A percentile compares a stretch with the other conserved stretches of the same genome.
phyloP scores from a whole-genome alignment of 176 grass and related monocot species.

The Saccharum officinarum region DNA sequence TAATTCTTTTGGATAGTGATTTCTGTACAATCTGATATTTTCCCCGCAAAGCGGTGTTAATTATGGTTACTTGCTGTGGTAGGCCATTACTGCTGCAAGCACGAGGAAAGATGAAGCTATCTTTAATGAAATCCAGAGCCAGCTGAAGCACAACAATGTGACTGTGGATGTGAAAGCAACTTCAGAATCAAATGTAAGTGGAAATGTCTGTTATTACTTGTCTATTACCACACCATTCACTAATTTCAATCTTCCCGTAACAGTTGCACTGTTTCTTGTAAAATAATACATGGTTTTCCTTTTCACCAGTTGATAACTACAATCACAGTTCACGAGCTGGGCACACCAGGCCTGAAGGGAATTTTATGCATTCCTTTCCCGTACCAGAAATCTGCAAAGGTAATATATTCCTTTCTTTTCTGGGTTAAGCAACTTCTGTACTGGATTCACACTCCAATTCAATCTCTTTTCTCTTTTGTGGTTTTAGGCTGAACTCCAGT shows the following conservation, averaged over 20 bases:
- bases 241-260: constrained; percentile 12
- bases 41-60: neutral
- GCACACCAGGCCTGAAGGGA: constrained; percentile 64
- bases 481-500: constrained; percentile 73
- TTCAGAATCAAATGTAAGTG: constrained; percentile 66
- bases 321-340: constrained; percentile 57
- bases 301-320: constrained; percentile 62
- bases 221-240: neutral
- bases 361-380: constrained; percentile 68
- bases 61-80: constrained; percentile 1
- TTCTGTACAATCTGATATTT: neutral
- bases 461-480: neutral
- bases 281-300: neutral
- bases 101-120: constrained; percentile 68
- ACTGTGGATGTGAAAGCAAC: constrained; percentile 77
- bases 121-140: constrained; percentile 59
- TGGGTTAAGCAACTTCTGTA: neutral
- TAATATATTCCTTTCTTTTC: constrained; percentile 17
- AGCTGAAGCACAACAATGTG: constrained; percentile 58
- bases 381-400: constrained; percentile 62
- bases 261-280: neutral
- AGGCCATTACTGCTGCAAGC: constrained; percentile 62
- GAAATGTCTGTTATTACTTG: neutral
- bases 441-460: neutral
- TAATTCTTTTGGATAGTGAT: neutral